phyloP scores from a whole-genome alignment of 495 filamentous ascomycete species.

The Neurospora terricola region DNA sequence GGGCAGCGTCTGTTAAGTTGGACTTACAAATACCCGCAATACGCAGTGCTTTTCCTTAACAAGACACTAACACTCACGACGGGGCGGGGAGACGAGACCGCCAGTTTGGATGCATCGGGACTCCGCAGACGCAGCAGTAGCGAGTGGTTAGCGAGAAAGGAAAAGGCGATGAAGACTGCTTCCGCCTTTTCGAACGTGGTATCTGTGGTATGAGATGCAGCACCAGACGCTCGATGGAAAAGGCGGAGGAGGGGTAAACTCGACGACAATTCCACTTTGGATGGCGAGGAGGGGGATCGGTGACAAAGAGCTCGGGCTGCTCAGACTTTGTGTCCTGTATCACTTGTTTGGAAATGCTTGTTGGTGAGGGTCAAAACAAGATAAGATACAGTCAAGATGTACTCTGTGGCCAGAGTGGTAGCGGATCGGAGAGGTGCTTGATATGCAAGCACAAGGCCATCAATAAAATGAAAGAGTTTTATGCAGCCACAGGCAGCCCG shows the following conservation, averaged over 20 bases:
- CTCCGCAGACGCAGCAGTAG: conserved; percentile 1
- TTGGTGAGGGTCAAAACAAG: background rate
- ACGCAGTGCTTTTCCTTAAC: background rate
- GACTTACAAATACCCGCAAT: background rate
- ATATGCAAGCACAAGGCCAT: conserved; percentile 3
- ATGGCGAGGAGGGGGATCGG: conserved; percentile 13
- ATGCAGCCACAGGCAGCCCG: background rate
- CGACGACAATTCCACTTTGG: conserved; percentile 8
- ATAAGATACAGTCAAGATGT: background rate
- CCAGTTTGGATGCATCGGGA: conserved; percentile 17
- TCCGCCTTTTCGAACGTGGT: background rate
- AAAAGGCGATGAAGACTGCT: background rate
- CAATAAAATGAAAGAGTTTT: background rate
- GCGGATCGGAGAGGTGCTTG: conserved; percentile 3
- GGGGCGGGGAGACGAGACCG: conserved; percentile 15
- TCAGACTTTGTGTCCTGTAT: background rate
- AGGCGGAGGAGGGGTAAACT: background rate
- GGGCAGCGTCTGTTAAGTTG: background rate
- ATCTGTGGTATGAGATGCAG: background rate
- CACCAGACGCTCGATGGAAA: background rate
- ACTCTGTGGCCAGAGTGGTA: background rate
- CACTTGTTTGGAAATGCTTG: background rate
- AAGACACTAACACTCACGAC: conserved; percentile 16
- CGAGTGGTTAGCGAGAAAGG: background rate
- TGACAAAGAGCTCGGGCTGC: background rate